A percentile compares a stretch with the other conserved stretches of the same genome.
Conservation (phyloP, 179 eudicot genomes). For the Dionaea muscipula region DNA sequence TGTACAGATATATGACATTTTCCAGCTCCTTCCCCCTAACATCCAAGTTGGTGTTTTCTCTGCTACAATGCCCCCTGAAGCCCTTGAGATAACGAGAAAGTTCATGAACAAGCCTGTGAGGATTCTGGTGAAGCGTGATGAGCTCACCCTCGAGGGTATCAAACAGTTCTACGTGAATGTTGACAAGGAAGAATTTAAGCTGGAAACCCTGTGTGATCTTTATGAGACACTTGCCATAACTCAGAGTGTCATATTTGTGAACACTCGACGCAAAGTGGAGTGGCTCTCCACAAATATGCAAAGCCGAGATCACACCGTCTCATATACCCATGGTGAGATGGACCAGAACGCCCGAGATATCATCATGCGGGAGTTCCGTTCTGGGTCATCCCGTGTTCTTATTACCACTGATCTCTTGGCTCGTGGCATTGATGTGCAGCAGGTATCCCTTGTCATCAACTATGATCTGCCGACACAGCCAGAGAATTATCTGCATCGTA, state of each 20-base stretch:
- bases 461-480: constrained; percentile 37
- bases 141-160: constrained; percentile 39
- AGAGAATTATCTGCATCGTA: constrained; percentile 35
- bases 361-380: constrained; percentile 33
- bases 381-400: constrained; percentile 36
- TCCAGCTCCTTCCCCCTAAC: constrained; percentile 33
- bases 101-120: constrained; percentile 44
- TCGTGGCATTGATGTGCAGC: constrained; percentile 41
- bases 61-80: constrained; percentile 42
- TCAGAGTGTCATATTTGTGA: constrained; percentile 36
- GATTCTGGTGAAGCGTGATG: constrained; percentile 37
- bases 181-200: constrained; percentile 40
- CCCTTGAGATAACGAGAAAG: constrained; percentile 34
- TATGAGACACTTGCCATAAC: constrained; percentile 34
- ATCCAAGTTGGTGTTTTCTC: constrained; percentile 39
- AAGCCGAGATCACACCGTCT: constrained; percentile 33
- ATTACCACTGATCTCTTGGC: constrained; percentile 38
- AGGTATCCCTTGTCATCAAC: constrained; percentile 35
- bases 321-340: constrained; percentile 40
- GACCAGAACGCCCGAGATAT: constrained; percentile 37
- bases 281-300: constrained; percentile 38
- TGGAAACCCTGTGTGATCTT: constrained; percentile 36
- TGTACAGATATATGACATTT: constrained; percentile 31
- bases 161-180: constrained; percentile 37
- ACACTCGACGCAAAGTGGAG: constrained; percentile 36